Conservation (phyloP, 768 basidiomycete genomes). For the Leccinum subgranulosum region DNA sequence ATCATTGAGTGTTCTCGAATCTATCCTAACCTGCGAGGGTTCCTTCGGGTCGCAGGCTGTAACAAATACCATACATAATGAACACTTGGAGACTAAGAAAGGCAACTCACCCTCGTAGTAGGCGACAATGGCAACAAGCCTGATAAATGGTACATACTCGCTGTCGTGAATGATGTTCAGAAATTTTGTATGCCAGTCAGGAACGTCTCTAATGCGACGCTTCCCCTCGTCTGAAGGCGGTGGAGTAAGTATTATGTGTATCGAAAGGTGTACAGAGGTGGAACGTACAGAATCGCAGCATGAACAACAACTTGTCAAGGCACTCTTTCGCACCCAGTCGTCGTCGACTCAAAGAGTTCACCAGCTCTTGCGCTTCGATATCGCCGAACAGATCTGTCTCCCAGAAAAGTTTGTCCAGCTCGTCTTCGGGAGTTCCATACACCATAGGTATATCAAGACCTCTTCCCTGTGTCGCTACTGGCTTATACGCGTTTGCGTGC, state of each 20-base stretch:
- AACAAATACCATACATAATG: not conserved
- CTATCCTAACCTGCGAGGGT: not conserved
- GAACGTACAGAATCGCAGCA: constrained; percentile 2
- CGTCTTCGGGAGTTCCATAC: not conserved
- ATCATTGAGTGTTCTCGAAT: not conserved
- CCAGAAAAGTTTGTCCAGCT: constrained; percentile 1
- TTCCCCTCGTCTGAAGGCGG: constrained; percentile 17
- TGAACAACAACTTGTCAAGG: constrained; percentile 13
- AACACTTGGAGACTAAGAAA: not conserved
- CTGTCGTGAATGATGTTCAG: constrained; percentile 3
- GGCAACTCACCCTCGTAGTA: constrained; percentile 21
- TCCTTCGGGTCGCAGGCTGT: constrained; percentile 7
- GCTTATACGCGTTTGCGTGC: not conserved
- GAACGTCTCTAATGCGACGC: constrained; percentile 12
- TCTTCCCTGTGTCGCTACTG: not conserved
- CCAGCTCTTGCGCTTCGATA: constrained; percentile 1
- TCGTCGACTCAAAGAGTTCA: constrained; percentile 1
- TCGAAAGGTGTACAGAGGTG: not conserved
- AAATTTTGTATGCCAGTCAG: constrained; percentile 11
- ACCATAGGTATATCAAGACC: not conserved
- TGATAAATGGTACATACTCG: constrained; percentile 13
- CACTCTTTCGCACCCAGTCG: constrained; percentile 9
- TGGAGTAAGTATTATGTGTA: not conserved
- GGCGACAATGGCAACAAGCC: constrained; percentile 20
- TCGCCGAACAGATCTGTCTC: constrained; percentile 10